Conservation (phyloP, 2,329 filamentous ascomycete genomes). For the Venturia effusa region DNA sequence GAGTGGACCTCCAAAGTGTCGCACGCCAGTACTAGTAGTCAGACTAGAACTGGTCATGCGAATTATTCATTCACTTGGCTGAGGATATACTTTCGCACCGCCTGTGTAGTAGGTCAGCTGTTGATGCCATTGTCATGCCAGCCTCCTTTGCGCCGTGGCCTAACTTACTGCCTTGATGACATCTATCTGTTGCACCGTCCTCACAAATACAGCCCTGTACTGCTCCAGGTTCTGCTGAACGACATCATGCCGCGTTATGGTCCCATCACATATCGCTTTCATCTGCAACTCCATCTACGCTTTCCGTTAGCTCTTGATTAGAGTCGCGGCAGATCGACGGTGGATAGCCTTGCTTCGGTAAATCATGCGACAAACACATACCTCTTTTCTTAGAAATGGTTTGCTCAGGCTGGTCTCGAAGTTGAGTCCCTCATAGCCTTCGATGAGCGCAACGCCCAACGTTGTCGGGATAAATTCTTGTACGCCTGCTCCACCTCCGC, state of each 20-base stretch:
- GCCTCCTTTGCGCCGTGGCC: not conserved
- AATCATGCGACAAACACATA: conserved; percentile 18
- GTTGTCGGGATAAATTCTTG: conserved; percentile 90
- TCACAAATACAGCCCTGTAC: conserved; percentile 77
- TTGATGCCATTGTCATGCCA: not conserved
- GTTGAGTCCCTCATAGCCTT: conserved; percentile 91
- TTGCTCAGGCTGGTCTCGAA: conserved; percentile 89
- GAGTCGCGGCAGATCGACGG: not conserved
- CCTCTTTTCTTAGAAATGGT: conserved; percentile 87
- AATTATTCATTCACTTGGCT: conserved; percentile 14
- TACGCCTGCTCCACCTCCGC: conserved; percentile 37
- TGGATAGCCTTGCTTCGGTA: not conserved
- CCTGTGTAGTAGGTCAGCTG: conserved; percentile 17
- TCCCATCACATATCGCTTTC: conserved; percentile 91
- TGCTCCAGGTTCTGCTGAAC: conserved; percentile 74
- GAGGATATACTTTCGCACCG: conserved; percentile 29
- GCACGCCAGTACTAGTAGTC: not conserved
- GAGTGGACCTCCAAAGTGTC: not conserved
- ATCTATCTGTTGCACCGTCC: conserved; percentile 66
- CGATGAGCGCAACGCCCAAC: conserved; percentile 79
- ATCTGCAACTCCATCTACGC: conserved; percentile 79
- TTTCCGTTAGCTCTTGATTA: not conserved
- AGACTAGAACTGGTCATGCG: not conserved
- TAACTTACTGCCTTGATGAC: conserved; percentile 42
- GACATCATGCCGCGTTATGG: conserved; percentile 61